Evolutionary conservation across 2,329 filamentous ascomycete genomes (phyloP), one percentile per base, ranked within the genome.

Genomic region (Nemania sp.): DNA sequence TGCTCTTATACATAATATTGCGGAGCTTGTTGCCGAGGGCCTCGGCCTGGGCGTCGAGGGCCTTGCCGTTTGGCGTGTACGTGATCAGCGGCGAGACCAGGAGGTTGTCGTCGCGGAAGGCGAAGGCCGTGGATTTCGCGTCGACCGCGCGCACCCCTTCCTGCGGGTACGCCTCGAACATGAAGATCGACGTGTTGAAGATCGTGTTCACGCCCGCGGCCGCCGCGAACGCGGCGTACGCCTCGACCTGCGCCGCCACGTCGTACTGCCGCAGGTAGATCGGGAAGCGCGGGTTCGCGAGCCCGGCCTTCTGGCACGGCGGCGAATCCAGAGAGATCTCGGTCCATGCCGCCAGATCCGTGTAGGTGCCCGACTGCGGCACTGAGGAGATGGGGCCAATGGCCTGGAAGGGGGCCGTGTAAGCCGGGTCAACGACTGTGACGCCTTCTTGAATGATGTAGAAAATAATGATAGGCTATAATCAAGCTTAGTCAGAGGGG

Each of bases 221-320:
- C 0, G 68, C 52, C 0, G 69, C 66, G 56, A 72, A 77, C 9
- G 71, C 49, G 3, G 72, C 66, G 49, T 72, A 77, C 3, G 69
- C 71, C 15, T 64, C 59, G 34, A 64, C 66, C 52, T 73, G 70
- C 1, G 75, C 71, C 0, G 66, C 50, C 19, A 69, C 47, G 31
- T 77, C 68, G 52, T 72, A 71, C 1, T 41, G 22, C n/a, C 54
- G 52, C 12, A 68, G 6, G 24, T 64, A 52, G 14, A 64, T 59
- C 9, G 63, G 61, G 52, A 64, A 64, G 20, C 61, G 59, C 4
- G 47, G 49, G 22, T 64, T 64, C 5, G 48, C 61, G 7, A 62
- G 48, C 2, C 60, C 62, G 6, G 42, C 26, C n/a, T 64, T 61
- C 31, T 61, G 52, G 28, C 63, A 65, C 0, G 57, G 49, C 11